Conservation (phyloP, 306 rosid species). For the Lathyrus sativus region DNA sequence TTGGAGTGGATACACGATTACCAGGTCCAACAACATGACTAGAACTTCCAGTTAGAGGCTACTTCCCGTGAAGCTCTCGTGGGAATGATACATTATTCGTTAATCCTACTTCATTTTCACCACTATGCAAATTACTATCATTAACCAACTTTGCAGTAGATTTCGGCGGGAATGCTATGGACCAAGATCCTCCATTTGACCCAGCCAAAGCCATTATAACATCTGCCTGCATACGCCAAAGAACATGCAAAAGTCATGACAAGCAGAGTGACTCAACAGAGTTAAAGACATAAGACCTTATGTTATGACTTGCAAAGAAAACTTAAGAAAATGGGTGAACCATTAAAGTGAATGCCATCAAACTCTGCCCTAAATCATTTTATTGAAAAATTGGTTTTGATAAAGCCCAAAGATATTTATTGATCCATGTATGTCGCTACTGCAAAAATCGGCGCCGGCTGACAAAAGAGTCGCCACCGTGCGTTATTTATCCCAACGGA, state of each 20-base stretch:
- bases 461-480: too few species aligned
- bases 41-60: slow-evolving; percentile 53
- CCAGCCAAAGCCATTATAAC: slow-evolving; percentile 97
- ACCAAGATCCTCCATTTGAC: slow-evolving; percentile 98
- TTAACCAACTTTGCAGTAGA: slow-evolving; percentile 48
- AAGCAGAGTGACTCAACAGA: slow-evolving; percentile 1
- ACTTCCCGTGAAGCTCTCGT: slow-evolving; percentile 62
- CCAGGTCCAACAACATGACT: slow-evolving; percentile 48
- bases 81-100: slow-evolving; percentile 47
- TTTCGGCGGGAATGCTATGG: slow-evolving; percentile 75
- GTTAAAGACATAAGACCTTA: slow-evolving; percentile 3
- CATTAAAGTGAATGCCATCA: too few species aligned
- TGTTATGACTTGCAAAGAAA: slow-evolving; percentile 1
- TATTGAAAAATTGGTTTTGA: too few species aligned
- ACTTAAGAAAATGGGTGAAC: too few species aligned
- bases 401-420: too few species aligned
- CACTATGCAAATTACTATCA: slow-evolving; percentile 55
- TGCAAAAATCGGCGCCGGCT: too few species aligned
- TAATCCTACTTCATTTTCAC: too few species aligned
- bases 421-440: too few species aligned
- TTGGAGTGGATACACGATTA: slow-evolving; percentile 52
- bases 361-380: too few species aligned
- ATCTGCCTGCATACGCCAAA: slow-evolving; percentile 69
- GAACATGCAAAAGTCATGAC: slow-evolving; percentile 31
- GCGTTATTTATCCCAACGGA: too few species aligned